A percentile compares a stretch with the other conserved stretches of the same genome.
Evolutionary conservation across 2,329 filamentous ascomycete genomes (phyloP).

Genomic region (Microthyrium microscopicum): DNA sequence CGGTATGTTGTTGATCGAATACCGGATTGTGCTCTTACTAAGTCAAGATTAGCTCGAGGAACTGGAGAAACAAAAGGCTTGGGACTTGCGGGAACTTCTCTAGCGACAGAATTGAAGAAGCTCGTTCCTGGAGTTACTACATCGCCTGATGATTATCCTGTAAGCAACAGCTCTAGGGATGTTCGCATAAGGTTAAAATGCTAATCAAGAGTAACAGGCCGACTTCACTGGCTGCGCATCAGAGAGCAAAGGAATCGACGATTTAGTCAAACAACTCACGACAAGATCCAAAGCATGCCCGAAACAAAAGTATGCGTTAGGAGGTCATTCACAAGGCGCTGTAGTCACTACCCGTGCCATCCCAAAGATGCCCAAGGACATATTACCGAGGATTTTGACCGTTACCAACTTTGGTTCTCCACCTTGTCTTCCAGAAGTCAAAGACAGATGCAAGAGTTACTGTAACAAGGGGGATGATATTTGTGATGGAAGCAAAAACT

Average conservation of each 20-base stretch:
- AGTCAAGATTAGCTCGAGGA: too few species aligned
- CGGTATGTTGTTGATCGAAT: too few species aligned
- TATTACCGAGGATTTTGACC: conserved; percentile 1
- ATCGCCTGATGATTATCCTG: conserved; percentile 6
- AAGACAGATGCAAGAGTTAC: conserved; percentile 6
- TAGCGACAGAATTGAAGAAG: conserved; percentile 2
- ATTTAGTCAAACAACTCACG: conserved; percentile 2
- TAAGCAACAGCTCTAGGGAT: neutral
- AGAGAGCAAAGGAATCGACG: conserved; percentile 5
- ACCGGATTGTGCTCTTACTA: too few species aligned
- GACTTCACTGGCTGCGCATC: conserved; percentile 4
- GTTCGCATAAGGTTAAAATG: neutral
- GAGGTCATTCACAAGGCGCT: conserved; percentile 5
- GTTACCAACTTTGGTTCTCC: conserved; percentile 7
- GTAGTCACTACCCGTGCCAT: conserved; percentile 1
- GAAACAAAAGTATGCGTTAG: conserved; percentile 4
- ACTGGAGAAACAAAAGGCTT: conserved; percentile 4
- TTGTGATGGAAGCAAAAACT: neutral
- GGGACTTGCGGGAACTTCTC: conserved; percentile 3
- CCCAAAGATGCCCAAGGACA: conserved; percentile 3
- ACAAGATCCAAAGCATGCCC: conserved; percentile 2
- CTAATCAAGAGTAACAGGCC: neutral
- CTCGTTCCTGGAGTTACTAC: conserved; percentile 4
- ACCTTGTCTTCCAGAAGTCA: conserved; percentile 1
- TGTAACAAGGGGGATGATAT: conserved; percentile 6